Evolutionary conservation across 2,329 filamentous ascomycete genomes (phyloP), one percentile per base, ranked within the genome.

Genomic region (Xylariaceae sp.): DNA sequence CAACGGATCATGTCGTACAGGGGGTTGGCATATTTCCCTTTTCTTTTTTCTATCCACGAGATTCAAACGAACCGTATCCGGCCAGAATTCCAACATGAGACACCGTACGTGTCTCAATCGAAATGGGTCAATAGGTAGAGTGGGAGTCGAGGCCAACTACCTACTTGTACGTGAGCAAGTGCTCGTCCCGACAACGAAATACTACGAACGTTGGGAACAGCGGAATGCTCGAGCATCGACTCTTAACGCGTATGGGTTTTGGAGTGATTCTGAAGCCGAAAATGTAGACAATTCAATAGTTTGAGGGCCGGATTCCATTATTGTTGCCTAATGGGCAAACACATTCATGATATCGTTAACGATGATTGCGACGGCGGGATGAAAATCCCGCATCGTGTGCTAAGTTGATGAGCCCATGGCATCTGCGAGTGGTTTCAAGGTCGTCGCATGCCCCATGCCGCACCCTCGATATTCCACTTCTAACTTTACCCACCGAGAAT

Each of bases 381-480:
- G 15, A 4, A 7, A 4, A 13, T 6, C 39, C n/a, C n/a, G 39
- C 17, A 57, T 54, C 23, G n/a, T 44, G 13, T 52, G 41, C 50
- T 39, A 37, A 48, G 23, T 30, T 35, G 34, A 39, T 39, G 18
- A 41, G 52, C 54, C 48, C 49, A 15, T 44, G 34, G 13, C 45
- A 39, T 41, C 50, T 7, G 34, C 8, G 39, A 44, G 34, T n/a
- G 17, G n/a, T 44, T 45, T 49, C 13, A 53, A 56, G n/a, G 49
- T 51, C 56, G 39, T 55, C 45, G 44, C 37, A 41, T 41, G 23
- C 23, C 23, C 23, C 58, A 56, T 50, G 51, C 53, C 53, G 61
- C 53, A 53, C 53, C 50, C 58, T 56, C 53, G 47, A 47, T 47
- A 55, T 41, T 51, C 47, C 55, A 57, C 44, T 37, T 53, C 23